These are phyloP conservation scores for Solanum sejunctum DNA, from an alignment of 257 asterid genomes.

Conservation along the genomic window DNA sequence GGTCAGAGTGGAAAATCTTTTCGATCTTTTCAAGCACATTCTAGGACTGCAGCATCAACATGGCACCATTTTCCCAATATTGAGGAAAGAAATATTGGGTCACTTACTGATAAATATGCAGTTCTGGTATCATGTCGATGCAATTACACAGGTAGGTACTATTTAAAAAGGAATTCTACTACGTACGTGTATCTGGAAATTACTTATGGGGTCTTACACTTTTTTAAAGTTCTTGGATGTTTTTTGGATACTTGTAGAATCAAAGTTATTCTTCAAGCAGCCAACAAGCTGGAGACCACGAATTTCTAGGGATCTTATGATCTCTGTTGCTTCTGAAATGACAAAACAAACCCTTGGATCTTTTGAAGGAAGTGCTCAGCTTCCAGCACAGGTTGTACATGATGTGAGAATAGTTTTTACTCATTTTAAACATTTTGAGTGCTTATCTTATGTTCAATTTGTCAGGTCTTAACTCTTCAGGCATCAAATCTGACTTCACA, in stretches of 20 bases:
- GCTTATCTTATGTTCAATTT: constrained; percentile 17
- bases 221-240: background rate
- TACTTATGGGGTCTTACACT: background rate
- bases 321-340: constrained; percentile 95
- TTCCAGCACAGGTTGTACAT: constrained; percentile 75
- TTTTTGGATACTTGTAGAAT: constrained; percentile 44
- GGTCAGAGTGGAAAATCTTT: constrained; percentile 19
- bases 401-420: constrained; percentile 6
- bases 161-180: background rate
- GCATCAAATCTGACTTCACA: constrained; percentile 88
- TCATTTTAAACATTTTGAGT: constrained; percentile 3
- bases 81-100: constrained; percentile 39
- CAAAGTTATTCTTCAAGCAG: constrained; percentile 87
- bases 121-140: constrained; percentile 94
- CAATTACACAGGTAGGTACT: constrained; percentile 73
- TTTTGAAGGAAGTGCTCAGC: constrained; percentile 47
- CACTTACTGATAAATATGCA: constrained; percentile 59
- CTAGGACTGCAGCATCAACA: constrained; percentile 42
- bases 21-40: constrained; percentile 24
- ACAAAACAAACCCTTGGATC: constrained; percentile 60
- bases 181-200: background rate
- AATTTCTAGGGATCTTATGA: constrained; percentile 81
- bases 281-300: constrained; percentile 89
- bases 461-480: constrained; percentile 91
- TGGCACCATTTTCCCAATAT: constrained; percentile 25